These are phyloP conservation scores for Proteromonas lacertae DNA, from an alignment of 352 stramenopile species.

Conservation along the genomic window DNA sequence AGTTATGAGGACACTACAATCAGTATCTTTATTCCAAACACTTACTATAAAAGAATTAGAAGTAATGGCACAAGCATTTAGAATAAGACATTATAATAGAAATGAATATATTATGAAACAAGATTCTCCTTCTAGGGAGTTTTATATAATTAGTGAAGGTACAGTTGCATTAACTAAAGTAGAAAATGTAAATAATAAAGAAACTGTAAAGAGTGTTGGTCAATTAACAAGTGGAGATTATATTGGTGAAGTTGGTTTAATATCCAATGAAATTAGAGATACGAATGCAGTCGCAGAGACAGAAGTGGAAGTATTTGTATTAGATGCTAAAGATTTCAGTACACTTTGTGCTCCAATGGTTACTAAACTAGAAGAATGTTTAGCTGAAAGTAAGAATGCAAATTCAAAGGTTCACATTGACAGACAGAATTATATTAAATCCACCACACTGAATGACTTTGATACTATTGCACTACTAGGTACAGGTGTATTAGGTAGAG, in stretches of 20 bases:
- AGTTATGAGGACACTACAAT: no score
- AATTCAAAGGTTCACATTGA: no score
- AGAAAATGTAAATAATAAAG: slow-evolving; percentile 10
- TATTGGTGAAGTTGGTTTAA: slow-evolving; percentile 49
- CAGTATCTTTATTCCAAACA: no score
- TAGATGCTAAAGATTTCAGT: slow-evolving; percentile 44
- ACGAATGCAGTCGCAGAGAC: slow-evolving; percentile 36
- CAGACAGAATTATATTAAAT: background rate
- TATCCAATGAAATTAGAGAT: slow-evolving; percentile 32
- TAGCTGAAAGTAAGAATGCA: no score
- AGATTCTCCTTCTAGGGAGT: no score
- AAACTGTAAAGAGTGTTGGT: slow-evolving; percentile 39
- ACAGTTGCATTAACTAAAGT: slow-evolving; percentile 13
- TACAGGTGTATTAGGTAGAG: slow-evolving; percentile 78
- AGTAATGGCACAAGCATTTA: no score
- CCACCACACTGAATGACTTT: slow-evolving; percentile 1
- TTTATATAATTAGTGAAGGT: slow-evolving; percentile 34
- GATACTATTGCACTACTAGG: slow-evolving; percentile 33
- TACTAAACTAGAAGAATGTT: slow-evolving; percentile 22
- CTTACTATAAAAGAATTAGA: no score
- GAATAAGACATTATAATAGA: no score
- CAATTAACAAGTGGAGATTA: slow-evolving; percentile 43
- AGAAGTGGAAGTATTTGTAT: slow-evolving; percentile 49
- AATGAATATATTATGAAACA: no score
- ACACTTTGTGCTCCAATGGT: slow-evolving; percentile 20